Conservation (phyloP, 2,329 filamentous ascomycete species). For the Exophiala viscosa region DNA sequence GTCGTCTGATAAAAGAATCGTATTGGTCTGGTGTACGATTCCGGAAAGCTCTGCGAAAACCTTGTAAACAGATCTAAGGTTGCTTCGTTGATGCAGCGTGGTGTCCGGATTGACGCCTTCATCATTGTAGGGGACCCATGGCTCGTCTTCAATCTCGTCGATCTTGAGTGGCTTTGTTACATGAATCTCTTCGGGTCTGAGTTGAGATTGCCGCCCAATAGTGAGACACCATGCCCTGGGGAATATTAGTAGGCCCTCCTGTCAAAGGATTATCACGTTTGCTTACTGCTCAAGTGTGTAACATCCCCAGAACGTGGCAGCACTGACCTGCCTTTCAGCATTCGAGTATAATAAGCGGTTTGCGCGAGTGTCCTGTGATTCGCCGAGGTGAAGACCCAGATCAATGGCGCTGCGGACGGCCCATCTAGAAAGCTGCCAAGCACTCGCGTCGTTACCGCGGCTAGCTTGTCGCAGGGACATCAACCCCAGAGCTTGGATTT, state of each 20-base stretch:
- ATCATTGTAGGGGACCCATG: conserved; percentile 3
- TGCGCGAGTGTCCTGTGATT: conserved; percentile 1
- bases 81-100: not conserved
- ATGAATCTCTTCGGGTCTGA: not conserved
- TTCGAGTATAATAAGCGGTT: not conserved
- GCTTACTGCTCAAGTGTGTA: conserved; percentile 10
- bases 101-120: not conserved
- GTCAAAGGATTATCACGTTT: not conserved
- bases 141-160: conserved; percentile 9
- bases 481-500: conserved; percentile 36
- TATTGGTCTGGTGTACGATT: conserved; percentile 2
- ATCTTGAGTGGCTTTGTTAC: conserved; percentile 4
- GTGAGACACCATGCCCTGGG: conserved; percentile 1
- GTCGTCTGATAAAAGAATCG: conserved; percentile 1
- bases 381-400: not conserved
- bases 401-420: conserved; percentile 6
- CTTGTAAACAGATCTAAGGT: conserved; percentile 6
- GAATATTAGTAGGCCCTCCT: not conserved
- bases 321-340: conserved; percentile 3
- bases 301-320: conserved; percentile 9
- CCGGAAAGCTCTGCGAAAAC: conserved; percentile 3
- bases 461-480: conserved; percentile 24
- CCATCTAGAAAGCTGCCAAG: conserved; percentile 5
- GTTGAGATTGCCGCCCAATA: not conserved
- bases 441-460: conserved; percentile 7